Evolutionary conservation across 139 green algal genomes (phyloP), one percentile per base, ranked within the genome.

Genomic region (Chlamydomonas sphaeroides): DNA sequence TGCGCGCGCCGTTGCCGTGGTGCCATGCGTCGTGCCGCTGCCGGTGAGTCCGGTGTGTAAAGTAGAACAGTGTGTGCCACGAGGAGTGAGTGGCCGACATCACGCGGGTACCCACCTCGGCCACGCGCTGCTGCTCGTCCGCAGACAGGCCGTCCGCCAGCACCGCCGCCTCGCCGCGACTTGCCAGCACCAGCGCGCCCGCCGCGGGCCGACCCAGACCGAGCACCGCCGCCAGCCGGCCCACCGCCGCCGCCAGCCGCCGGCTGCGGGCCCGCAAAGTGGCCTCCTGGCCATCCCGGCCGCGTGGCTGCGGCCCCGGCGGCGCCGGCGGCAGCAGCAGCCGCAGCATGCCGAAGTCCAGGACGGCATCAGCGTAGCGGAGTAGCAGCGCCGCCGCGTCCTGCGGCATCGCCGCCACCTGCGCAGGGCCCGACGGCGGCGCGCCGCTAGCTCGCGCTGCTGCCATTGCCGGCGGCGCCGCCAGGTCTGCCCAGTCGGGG

Each of bases 121-220:
- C 45, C 45, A 51, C 8, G 45, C 10, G 45, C 8, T 20, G 45
- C 45, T 51, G 10, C 45, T 35, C 72, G 11, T 15, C 57, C 0
- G 72, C 48, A 26, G 72, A 15, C 56, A 80, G 25, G 10, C 20
- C 25, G 38, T 80, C 72, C 53, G 30, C 56, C 10, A 68, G 18
- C 36, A 35, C 33, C 56, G 57, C 72, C 28, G 72, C 53, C n/a
- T 10, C 36, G 32, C 72, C 72, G 3, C 56, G 36, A 14, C 18
- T 80, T n/a, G 57, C 30, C 39, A 80, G 26, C 32, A 80, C 72
- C 36, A 80, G 26, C 35, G 57, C 38, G 38, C 38, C 72, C 36
- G 72, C 72, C n/a, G 72, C 72, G 26, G 39, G 56, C 26, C 56
- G 56, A 26, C 72, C 72, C 26, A 80, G 30, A 15, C 56, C 56